phyloP scores from a whole-genome alignment of 345 rosid species.

The Citrus sinensis region DNA sequence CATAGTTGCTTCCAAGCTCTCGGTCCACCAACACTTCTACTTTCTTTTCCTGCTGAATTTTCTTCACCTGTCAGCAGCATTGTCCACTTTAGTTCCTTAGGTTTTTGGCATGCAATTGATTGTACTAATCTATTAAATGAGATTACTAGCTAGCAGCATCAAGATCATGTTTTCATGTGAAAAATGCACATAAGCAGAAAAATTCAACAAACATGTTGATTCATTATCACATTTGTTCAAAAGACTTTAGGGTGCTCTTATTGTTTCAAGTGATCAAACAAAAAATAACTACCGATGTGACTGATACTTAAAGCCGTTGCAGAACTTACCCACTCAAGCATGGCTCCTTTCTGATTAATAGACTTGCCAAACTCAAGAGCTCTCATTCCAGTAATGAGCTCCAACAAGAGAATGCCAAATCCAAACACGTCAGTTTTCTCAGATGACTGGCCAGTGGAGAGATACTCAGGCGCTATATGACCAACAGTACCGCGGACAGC shows the following conservation, averaged over 20 bases:
- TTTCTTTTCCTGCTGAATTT: constrained; percentile 77
- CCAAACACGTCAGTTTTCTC: constrained; percentile 97
- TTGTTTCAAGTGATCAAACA: background rate
- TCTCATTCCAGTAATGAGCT: constrained; percentile 92
- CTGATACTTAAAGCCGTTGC: background rate
- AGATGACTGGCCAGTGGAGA: constrained; percentile 94
- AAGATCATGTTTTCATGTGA: background rate
- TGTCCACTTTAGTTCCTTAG: background rate
- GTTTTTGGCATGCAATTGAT: background rate
- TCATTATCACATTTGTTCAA: background rate
- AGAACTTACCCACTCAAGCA: constrained; percentile 82
- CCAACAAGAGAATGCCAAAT: constrained; percentile 86
- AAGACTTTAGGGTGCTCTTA: background rate
- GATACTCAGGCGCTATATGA: constrained; percentile 93
- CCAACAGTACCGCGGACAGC: constrained; percentile 97
- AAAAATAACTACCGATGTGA: background rate
- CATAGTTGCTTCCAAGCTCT: constrained; percentile 69
- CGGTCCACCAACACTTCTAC: constrained; percentile 70
- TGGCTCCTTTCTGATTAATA: constrained; percentile 81
- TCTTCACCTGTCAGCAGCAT: constrained; percentile 53
- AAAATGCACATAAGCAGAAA: background rate
- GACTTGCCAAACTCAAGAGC: constrained; percentile 90
- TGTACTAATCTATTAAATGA: background rate
- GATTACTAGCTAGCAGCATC: background rate
- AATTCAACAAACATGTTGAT: background rate